phyloP scores from a whole-genome alignment of 2,329 filamentous ascomycete species.

The Calycina herbarum region DNA sequence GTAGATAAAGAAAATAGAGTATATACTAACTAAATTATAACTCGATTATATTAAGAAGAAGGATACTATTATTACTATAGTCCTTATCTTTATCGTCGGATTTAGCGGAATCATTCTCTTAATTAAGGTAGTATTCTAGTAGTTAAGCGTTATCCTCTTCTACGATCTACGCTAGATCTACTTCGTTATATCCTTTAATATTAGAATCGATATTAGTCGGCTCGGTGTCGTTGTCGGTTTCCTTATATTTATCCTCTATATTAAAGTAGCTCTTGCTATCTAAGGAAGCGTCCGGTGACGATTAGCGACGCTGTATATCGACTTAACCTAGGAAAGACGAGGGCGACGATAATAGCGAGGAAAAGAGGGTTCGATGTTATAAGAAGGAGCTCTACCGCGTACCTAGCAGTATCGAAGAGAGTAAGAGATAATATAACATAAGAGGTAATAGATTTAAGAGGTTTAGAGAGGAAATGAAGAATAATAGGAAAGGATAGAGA shows the following conservation, averaged over 20 bases:
- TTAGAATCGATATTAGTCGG: no score
- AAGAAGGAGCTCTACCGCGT: neutral
- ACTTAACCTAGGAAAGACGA: neutral
- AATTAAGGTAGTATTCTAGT: neutral
- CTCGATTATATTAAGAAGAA: no score
- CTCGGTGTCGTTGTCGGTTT: no score
- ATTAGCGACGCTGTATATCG: neutral
- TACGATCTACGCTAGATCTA: neutral
- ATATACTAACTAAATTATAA: neutral
- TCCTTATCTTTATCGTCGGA: neutral
- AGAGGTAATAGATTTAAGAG: neutral
- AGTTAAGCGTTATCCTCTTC: neutral
- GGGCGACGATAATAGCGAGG: neutral
- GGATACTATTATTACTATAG: no score
- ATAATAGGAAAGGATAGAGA: neutral
- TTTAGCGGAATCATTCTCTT: neutral
- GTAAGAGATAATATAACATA: neutral
- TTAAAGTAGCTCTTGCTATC: neutral
- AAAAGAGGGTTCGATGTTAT: neutral
- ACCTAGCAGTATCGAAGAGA: neutral
- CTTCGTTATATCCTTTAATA: neutral
- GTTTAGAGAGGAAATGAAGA: neutral
- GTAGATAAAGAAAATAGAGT: constrained; percentile 9
- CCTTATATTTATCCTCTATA: neutral
- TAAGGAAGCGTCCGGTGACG: neutral